A percentile compares a stretch with the other conserved stretches of the same genome.
These are phyloP conservation scores for Alternaria sp. DNA, from an alignment of 2,329 filamentous ascomycete species.

Conservation along the genomic window DNA sequence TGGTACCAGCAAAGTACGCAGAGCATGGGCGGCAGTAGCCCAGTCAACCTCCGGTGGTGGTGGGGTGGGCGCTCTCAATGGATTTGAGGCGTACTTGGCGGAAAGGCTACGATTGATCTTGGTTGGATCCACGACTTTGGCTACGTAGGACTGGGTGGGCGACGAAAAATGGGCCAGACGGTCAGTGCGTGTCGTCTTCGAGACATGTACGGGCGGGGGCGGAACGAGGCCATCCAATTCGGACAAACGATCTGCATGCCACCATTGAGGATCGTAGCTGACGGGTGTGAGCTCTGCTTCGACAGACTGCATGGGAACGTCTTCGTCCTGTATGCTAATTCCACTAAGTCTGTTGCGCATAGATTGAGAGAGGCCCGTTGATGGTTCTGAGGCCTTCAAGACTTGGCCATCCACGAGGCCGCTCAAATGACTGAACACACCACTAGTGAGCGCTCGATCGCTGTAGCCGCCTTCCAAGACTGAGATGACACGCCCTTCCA, in stretches of 20 bases:
- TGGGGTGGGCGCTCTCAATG: constrained; percentile 62
- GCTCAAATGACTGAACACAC: constrained; percentile 87
- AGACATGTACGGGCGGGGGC: constrained; percentile 47
- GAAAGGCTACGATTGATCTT: constrained; percentile 71
- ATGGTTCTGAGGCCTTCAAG: constrained; percentile 35
- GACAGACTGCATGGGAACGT: constrained; percentile 22
- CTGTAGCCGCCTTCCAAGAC: constrained; percentile 97
- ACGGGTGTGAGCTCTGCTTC: constrained; percentile 27
- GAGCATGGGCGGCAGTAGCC: constrained; percentile 81
- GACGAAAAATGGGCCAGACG: constrained; percentile 78
- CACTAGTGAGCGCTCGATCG: constrained; percentile 85
- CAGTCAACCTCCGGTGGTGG: constrained; percentile 84
- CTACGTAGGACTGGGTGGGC: constrained; percentile 85
- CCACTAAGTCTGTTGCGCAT: constrained; percentile 62
- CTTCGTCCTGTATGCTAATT: constrained; percentile 42
- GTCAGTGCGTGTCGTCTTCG: constrained; percentile 67
- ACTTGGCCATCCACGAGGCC: constrained; percentile 71
- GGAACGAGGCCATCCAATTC: constrained; percentile 45
- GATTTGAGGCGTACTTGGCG: constrained; percentile 47
- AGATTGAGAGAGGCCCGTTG: constrained; percentile 62
- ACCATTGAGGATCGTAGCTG: constrained; percentile 54
- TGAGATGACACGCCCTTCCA: constrained; percentile 87
- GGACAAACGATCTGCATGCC: constrained; percentile 45
- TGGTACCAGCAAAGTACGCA: constrained; percentile 84
- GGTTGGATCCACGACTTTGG: constrained; percentile 74